phyloP scores from a whole-genome alignment of 1,284 basidiomycete genomes.

The Rhodotorula sp. region DNA sequence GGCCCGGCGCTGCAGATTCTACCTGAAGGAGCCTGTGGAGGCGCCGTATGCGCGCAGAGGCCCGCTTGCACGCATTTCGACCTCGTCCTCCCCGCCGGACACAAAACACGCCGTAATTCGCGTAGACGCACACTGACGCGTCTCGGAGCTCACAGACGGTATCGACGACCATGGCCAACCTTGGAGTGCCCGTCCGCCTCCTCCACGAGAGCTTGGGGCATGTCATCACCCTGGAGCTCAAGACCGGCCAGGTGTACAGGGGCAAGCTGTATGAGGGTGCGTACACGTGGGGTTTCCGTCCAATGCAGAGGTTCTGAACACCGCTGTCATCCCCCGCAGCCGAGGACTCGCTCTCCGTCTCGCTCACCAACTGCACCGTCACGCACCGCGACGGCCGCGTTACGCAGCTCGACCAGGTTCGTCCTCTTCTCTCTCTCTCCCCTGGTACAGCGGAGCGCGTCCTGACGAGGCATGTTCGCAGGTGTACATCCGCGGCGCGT shows the following conservation, averaged over 20 bases:
- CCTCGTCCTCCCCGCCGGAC: no score
- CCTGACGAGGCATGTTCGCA: background rate
- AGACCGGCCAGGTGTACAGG: constrained; percentile 94
- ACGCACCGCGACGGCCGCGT: constrained; percentile 97
- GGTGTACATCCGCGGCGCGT: constrained; percentile 97
- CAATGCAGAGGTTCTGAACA: no score
- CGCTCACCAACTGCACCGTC: constrained; percentile 93
- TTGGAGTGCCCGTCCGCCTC: constrained; percentile 2
- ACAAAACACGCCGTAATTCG: no score
- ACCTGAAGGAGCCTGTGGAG: no score
- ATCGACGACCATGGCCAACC: constrained; percentile 15
- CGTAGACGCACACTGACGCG: no score
- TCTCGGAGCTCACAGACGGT: no score
- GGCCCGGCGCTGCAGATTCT: no score
- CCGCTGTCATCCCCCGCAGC: constrained; percentile 59
- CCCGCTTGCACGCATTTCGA: no score
- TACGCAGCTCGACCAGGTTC: constrained; percentile 88
- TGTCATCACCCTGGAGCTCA: constrained; percentile 94
- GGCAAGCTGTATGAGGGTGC: constrained; percentile 93
- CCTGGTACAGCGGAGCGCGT: background rate
- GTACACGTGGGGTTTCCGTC: constrained; percentile 25
- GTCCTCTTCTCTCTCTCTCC: background rate
- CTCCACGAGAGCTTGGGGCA: constrained; percentile 72
- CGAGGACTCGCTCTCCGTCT: constrained; percentile 98
- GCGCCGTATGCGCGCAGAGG: no score